Percentiles rank a stretch among this genome's conserved stretches.
Conservation (phyloP, 345 rosid genomes). For the Eucalyptus rudis region DNA sequence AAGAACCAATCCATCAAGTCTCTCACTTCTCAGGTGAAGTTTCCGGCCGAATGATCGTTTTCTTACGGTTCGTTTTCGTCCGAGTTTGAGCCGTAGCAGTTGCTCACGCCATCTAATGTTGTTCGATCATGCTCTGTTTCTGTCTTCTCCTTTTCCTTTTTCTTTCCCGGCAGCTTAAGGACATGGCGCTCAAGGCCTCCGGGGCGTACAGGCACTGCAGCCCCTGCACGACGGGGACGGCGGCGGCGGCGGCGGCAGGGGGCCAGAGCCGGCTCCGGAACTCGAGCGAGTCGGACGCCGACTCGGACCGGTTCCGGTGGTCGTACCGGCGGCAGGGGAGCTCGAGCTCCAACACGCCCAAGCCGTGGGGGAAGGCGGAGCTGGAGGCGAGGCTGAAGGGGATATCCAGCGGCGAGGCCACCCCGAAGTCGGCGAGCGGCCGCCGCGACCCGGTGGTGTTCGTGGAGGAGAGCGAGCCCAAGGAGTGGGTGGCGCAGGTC, state of each 20-base stretch:
- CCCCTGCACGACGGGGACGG: conserved; percentile 66
- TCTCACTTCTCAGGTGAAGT: conserved; percentile 71
- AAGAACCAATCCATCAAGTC: conserved; percentile 53
- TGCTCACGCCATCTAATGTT: not conserved
- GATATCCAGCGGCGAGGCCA: conserved; percentile 66
- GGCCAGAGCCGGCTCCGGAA: conserved; percentile 22
- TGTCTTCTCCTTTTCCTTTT: not conserved
- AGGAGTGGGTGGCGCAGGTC: conserved; percentile 98
- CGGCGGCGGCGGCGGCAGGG: conserved; percentile 1
- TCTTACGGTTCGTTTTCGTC: not conserved
- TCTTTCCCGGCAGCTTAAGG: conserved; percentile 49
- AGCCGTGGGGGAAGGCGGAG: conserved; percentile 64
- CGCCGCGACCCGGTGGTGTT: conserved; percentile 60
- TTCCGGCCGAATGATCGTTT: not conserved
- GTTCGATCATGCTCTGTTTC: not conserved
- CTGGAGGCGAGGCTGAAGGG: conserved; percentile 80
- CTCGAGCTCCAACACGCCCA: conserved; percentile 50
- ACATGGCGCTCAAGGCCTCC: conserved; percentile 86
- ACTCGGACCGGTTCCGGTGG: conserved; percentile 61
- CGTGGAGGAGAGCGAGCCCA: conserved; percentile 74
- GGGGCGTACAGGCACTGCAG: conserved; percentile 84
- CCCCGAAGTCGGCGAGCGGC: conserved; percentile 55
- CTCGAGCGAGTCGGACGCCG: conserved; percentile 44
- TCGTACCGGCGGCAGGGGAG: conserved; percentile 72
- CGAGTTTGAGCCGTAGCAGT: not conserved